phyloP scores from a whole-genome alignment of 2,329 filamentous ascomycete species.

The Fusarium redolens region DNA sequence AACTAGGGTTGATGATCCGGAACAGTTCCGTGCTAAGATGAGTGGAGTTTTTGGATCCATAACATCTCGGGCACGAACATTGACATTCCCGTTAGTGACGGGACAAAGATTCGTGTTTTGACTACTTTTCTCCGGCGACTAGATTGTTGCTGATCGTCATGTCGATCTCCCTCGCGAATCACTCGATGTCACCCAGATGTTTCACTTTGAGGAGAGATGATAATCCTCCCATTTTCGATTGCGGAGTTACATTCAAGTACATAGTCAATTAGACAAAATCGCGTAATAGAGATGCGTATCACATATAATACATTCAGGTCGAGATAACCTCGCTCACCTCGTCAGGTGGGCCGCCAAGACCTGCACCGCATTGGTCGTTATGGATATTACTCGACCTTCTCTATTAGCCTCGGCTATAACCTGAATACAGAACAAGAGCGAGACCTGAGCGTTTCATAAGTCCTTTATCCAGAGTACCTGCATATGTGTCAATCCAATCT shows the following conservation, averaged over 20 bases:
- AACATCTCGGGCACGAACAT: neutral
- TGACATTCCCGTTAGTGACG: conserved; percentile 3
- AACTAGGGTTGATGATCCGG: conserved; percentile 11
- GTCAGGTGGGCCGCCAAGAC: conserved; percentile 3
- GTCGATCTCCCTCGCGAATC: conserved; percentile 3
- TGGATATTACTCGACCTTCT: neutral
- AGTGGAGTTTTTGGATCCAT: conserved; percentile 1
- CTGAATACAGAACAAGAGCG: neutral
- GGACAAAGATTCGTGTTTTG: neutral
- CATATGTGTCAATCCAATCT: neutral
- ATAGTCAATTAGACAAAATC: neutral
- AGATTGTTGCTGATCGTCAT: neutral
- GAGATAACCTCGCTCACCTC: neutral
- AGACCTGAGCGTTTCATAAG: conserved; percentile 7
- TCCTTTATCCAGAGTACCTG: neutral
- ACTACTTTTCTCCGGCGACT: neutral
- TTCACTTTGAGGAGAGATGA: neutral
- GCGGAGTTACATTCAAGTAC: neutral
- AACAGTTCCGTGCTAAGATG: conserved; percentile 4
- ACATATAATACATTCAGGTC: neutral
- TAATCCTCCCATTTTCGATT: neutral
- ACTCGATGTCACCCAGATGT: neutral
- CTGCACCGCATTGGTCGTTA: neutral
- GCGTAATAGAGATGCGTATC: neutral
- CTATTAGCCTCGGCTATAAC: conserved; percentile 2